These are phyloP conservation scores for Macrophomina tecta DNA, from an alignment of 2,329 filamentous ascomycete genomes.

Conservation along the genomic window DNA sequence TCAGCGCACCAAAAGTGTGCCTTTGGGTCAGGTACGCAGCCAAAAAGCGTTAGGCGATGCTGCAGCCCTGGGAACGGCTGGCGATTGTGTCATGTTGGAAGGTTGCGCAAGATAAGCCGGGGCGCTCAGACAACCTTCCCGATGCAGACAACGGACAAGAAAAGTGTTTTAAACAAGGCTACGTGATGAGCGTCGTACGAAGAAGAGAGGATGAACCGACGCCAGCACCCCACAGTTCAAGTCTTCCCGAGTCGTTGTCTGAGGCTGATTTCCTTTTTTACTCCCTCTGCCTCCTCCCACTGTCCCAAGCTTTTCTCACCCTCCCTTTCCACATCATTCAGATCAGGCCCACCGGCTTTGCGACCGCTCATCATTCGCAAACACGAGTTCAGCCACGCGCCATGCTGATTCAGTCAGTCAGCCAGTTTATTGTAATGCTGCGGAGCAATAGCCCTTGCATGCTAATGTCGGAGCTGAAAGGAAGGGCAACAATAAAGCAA, in stretches of 20 bases:
- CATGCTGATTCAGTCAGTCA: neutral
- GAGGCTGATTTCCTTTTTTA: constrained; percentile 2
- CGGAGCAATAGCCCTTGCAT: constrained; percentile 11
- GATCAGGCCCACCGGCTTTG: neutral
- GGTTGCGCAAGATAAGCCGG: neutral
- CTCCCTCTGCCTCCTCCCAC: too few relatives aligned
- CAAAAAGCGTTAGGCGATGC: neutral
- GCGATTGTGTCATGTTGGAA: neutral
- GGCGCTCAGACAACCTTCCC: constrained; percentile 23
- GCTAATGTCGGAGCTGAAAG: constrained; percentile 18
- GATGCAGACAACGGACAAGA: neutral
- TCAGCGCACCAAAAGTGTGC: neutral
- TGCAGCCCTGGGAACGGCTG: neutral
- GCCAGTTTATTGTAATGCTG: neutral
- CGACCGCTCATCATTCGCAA: neutral
- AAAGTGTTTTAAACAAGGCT: constrained; percentile 7
- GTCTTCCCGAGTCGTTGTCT: neutral
- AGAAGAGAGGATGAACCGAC: constrained; percentile 11
- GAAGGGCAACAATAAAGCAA: neutral
- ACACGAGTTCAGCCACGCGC: neutral
- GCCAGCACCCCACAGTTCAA: constrained; percentile 9
- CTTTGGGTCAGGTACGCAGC: constrained; percentile 14
- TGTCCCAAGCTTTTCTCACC: neutral
- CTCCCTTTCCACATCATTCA: neutral
- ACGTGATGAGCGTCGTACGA: constrained; percentile 16